Conservation (phyloP, 1,139 yeast genomes). For the Kurtzmaniella quercitrusa region DNA sequence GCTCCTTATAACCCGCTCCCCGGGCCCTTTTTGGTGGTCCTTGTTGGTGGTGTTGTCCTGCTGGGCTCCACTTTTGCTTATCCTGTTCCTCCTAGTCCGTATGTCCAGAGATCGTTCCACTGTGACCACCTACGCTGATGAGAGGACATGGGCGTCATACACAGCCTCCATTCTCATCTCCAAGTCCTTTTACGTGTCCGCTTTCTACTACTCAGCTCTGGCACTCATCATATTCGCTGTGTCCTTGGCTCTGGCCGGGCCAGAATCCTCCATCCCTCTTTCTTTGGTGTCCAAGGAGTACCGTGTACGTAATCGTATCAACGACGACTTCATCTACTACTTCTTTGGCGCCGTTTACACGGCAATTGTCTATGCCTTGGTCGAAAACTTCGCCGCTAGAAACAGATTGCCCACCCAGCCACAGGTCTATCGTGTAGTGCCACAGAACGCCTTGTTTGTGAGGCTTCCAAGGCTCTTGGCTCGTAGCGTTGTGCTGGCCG, state of each 20-base stretch:
- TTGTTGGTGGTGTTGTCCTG: slow-evolving; percentile 15
- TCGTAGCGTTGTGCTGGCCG: slow-evolving; percentile 32
- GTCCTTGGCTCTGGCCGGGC: slow-evolving; percentile 25
- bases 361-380: slow-evolving; percentile 49
- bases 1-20: neutral
- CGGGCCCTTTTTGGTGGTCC: slow-evolving; percentile 20
- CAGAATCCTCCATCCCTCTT: slow-evolving; percentile 26
- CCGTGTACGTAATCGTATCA: slow-evolving; percentile 51
- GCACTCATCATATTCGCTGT: slow-evolving; percentile 25
- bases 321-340: slow-evolving; percentile 58
- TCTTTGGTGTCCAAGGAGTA: slow-evolving; percentile 43
- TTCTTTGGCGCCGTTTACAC: slow-evolving; percentile 35
- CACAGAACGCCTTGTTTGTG: slow-evolving; percentile 31
- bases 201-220: slow-evolving; percentile 23
- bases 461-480: slow-evolving; percentile 31
- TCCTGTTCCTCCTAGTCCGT: slow-evolving; percentile 25
- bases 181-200: slow-evolving; percentile 31
- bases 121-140: slow-evolving; percentile 47
- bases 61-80: slow-evolving; percentile 17
- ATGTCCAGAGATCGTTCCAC: slow-evolving; percentile 46
- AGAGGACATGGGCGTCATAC: slow-evolving; percentile 48
- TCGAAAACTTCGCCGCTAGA: slow-evolving; percentile 55
- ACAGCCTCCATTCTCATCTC: slow-evolving; percentile 44
- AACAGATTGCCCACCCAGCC: slow-evolving; percentile 49
- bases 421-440: slow-evolving; percentile 41